Evolutionary conservation across 345 rosid genomes (phyloP).

Genomic region (Fremontodendron californicum): DNA sequence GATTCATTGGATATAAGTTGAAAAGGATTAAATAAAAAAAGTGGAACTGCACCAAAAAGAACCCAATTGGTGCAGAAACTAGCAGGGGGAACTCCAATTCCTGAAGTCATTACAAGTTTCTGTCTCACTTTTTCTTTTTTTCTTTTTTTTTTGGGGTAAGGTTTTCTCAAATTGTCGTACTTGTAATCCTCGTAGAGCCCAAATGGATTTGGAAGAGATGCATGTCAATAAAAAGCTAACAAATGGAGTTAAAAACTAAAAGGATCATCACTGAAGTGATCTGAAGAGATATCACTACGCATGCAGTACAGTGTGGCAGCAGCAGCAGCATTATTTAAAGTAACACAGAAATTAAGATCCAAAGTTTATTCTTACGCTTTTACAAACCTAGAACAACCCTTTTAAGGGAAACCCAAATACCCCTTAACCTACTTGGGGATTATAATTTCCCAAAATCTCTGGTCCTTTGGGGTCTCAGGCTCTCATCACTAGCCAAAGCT

Average conservation of each 20-base stretch:
- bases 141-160: no score
- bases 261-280: background rate
- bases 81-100: no score
- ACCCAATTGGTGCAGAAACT: no score
- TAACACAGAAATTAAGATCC: background rate
- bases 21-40: no score
- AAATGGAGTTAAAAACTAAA: background rate
- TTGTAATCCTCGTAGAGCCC: background rate
- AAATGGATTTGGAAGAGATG: background rate
- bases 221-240: background rate
- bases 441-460: background rate
- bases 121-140: no score
- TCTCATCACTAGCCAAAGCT: background rate
- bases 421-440: background rate
- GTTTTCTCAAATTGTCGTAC: background rate
- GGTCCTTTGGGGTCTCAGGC: background rate
- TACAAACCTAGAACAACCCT: slow-evolving; percentile 1
- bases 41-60: no score
- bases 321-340: background rate
- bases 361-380: background rate
- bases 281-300: background rate
- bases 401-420: background rate
- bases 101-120: no score
- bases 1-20: no score
- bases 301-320: background rate